Conservation (phyloP, 495 filamentous ascomycete species). For the Daldinia concentrica region DNA sequence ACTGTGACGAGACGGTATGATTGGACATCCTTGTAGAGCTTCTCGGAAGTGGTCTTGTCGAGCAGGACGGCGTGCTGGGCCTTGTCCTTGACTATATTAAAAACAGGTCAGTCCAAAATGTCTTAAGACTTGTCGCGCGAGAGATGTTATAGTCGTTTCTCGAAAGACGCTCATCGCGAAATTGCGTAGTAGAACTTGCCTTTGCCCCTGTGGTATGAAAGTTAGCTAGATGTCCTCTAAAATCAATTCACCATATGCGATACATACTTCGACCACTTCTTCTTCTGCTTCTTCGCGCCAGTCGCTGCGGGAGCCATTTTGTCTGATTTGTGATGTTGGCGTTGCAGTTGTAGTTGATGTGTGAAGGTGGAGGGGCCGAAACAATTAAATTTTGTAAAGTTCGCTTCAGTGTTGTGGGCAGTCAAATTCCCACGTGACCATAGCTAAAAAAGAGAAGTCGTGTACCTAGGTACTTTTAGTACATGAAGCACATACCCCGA, state of each 20-base stretch:
- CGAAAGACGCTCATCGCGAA: constrained; percentile 28
- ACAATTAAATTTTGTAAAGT: constrained; percentile 46
- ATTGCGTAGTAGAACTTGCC: constrained; percentile 41
- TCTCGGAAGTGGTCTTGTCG: constrained; percentile 82
- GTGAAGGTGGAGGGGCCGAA: constrained; percentile 53
- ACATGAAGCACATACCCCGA: too few species aligned
- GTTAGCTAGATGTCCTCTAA: constrained; percentile 33
- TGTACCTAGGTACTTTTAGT: not conserved
- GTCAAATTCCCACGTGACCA: constrained; percentile 32
- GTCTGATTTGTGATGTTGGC: constrained; percentile 53
- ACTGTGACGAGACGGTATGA: constrained; percentile 99
- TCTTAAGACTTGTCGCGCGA: constrained; percentile 14
- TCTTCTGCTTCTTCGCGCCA: constrained; percentile 98
- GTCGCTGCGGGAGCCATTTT: constrained; percentile 79
- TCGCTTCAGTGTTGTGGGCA: constrained; percentile 45
- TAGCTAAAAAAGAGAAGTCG: not conserved
- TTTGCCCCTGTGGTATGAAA: constrained; percentile 45
- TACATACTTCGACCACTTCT: constrained; percentile 98
- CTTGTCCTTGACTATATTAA: constrained; percentile 96
- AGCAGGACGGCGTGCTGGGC: constrained; percentile 92
- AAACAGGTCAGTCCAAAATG: constrained; percentile 32
- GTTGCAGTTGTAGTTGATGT: constrained; percentile 53
- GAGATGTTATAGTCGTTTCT: constrained; percentile 20
- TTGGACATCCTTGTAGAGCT: constrained; percentile 98
- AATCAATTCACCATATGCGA: not conserved